Evolutionary conservation across 2,329 filamentous ascomycete genomes (phyloP).

Genomic region (Calonectria henricotiae): DNA sequence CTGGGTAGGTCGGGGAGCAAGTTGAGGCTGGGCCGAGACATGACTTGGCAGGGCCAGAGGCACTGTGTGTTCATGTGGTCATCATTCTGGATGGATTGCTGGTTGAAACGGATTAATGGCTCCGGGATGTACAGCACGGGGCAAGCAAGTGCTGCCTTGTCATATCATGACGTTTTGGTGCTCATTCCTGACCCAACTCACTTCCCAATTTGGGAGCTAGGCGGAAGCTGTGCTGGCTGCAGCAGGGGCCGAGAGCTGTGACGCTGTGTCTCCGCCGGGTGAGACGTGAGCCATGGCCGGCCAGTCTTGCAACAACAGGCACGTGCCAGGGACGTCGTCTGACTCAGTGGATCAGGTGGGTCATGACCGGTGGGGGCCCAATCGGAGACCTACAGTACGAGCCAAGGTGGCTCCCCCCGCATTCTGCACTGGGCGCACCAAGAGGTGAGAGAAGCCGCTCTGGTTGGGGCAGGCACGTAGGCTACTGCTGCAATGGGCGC

Average conservation of each 20-base stretch:
- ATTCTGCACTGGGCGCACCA: slow-evolving; percentile 48
- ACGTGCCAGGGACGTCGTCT: slow-evolving; percentile 55
- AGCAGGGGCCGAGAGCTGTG: slow-evolving; percentile 9
- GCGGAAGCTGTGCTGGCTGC: slow-evolving; percentile 24
- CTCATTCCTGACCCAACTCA: slow-evolving; percentile 21
- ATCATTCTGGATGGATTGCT: neutral
- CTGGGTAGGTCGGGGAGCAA: slow-evolving; percentile 37
- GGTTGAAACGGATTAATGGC: slow-evolving; percentile 10
- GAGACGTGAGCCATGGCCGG: slow-evolving; percentile 32
- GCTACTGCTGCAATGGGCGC: slow-evolving; percentile 9
- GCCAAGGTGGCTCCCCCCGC: slow-evolving; percentile 46
- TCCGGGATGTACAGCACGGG: neutral
- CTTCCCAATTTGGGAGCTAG: slow-evolving; percentile 23
- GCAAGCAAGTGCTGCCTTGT: slow-evolving; percentile 23
- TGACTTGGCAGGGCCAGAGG: neutral
- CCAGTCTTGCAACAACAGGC: slow-evolving; percentile 43
- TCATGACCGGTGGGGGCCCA: slow-evolving; percentile 46
- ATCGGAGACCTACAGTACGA: slow-evolving; percentile 47
- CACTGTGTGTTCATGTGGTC: slow-evolving; percentile 11
- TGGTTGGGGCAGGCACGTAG: slow-evolving; percentile 7
- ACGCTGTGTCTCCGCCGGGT: slow-evolving; percentile 27
- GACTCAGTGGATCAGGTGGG: slow-evolving; percentile 55
- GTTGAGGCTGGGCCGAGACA: slow-evolving; percentile 21
- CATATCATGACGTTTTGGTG: slow-evolving; percentile 23
- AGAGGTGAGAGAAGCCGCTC: neutral